Percentiles rank a stretch among this genome's conserved stretches.
phyloP scores from a whole-genome alignment of 1,139 yeast genomes.

The Pichia sp. region DNA sequence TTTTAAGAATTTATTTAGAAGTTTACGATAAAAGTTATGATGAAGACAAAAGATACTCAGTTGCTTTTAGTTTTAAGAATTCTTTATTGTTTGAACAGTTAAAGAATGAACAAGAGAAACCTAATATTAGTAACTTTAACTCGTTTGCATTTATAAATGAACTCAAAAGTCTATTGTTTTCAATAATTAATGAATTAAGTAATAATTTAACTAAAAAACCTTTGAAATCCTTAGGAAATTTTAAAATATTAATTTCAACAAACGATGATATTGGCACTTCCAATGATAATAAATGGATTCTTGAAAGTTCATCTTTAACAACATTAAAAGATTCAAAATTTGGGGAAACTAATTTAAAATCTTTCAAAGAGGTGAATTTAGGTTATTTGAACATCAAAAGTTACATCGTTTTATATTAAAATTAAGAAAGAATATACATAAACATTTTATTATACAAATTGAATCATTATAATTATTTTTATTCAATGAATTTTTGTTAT shows the following conservation, averaged over 20 bases:
- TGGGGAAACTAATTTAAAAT: constrained; percentile 12
- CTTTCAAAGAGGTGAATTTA: constrained; percentile 20
- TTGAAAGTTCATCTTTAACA: constrained; percentile 14
- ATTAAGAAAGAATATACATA: not conserved
- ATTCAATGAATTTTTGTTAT: constrained; percentile 13
- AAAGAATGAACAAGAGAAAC: constrained; percentile 7
- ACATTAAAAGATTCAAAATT: not conserved
- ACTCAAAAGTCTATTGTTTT: constrained; percentile 21
- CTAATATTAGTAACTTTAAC: constrained; percentile 1
- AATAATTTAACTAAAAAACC: not conserved
- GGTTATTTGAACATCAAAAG: constrained; percentile 24
- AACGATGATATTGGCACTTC: constrained; percentile 12
- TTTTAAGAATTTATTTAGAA: constrained; percentile 23
- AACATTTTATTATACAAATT: not conserved
- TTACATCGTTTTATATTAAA: constrained; percentile 15
- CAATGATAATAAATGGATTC: constrained; percentile 20
- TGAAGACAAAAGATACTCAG: constrained; percentile 13
- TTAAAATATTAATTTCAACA: constrained; percentile 22
- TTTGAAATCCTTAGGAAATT: constrained; percentile 12
- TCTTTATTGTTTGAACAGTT: constrained; percentile 23
- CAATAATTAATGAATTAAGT: constrained; percentile 18
- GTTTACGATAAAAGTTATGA: constrained; percentile 7
- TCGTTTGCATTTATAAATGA: constrained; percentile 18
- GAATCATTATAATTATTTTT: not conserved
- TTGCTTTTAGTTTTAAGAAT: constrained; percentile 25